Evolutionary conservation across 345 rosid species (phyloP).

Genomic region (Eucalyptus microcorys): DNA sequence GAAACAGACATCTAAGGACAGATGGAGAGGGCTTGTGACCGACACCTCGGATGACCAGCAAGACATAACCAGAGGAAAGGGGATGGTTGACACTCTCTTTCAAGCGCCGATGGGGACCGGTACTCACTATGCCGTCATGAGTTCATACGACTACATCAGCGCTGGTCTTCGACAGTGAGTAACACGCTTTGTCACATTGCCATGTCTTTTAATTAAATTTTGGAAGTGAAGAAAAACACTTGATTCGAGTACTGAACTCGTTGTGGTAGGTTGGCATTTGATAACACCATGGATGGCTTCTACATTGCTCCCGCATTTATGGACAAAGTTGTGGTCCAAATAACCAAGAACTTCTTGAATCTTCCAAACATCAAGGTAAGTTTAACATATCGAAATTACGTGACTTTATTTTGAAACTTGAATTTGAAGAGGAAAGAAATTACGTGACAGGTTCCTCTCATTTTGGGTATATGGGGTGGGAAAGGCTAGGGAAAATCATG

Average conservation of each 20-base stretch:
- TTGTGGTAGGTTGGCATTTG: constrained; percentile 8
- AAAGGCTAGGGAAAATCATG: constrained; percentile 58
- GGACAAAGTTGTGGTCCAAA: constrained; percentile 45
- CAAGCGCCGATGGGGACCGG: constrained; percentile 41
- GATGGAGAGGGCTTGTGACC: constrained; percentile 25
- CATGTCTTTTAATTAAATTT: neutral
- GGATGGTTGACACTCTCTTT: constrained; percentile 40
- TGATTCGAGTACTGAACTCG: neutral
- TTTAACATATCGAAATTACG: neutral
- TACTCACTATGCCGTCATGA: constrained; percentile 38
- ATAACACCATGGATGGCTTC: constrained; percentile 36
- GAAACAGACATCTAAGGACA: constrained; percentile 30
- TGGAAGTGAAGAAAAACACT: neutral
- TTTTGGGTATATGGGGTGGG: constrained; percentile 56
- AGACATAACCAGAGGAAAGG: constrained; percentile 46
- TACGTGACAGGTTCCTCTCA: constrained; percentile 31
- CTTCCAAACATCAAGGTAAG: constrained; percentile 42
- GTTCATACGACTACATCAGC: constrained; percentile 32
- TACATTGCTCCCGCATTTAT: constrained; percentile 49
- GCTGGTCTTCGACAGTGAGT: constrained; percentile 38
- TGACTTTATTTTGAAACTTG: neutral
- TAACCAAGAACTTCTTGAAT: constrained; percentile 42
- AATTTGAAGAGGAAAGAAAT: neutral
- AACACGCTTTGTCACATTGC: neutral
- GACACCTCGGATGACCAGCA: constrained; percentile 40